Evolutionary conservation across 176 grass and related monocot genomes (phyloP).

Genomic region (Hordeum vulgare): DNA sequence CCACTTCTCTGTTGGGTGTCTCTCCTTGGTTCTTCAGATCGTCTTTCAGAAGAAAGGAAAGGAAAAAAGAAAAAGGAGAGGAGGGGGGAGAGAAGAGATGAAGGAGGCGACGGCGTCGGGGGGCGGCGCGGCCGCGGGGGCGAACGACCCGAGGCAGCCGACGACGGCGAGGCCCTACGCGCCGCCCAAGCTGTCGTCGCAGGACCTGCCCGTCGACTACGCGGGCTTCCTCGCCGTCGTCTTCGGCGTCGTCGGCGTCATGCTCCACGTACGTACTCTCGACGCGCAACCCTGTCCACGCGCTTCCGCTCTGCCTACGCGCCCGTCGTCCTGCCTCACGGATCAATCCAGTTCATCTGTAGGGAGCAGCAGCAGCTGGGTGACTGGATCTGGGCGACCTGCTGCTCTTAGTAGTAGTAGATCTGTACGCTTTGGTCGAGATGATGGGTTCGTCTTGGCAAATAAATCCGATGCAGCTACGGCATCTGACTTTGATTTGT

Average conservation of each 20-base stretch:
- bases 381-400: background rate
- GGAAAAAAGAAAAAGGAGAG: too few species aligned
- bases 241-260: conserved; percentile 86
- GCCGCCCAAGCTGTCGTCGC: conserved; percentile 62
- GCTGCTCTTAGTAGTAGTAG: background rate
- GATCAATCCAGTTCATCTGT: background rate
- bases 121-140: conserved; percentile 26
- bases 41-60: background rate
- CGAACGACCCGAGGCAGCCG: conserved; percentile 66
- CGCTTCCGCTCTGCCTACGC: background rate
- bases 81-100: background rate
- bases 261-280: conserved; percentile 57
- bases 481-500: background rate
- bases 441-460: background rate
- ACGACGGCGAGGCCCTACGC: conserved; percentile 70
- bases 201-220: conserved; percentile 90
- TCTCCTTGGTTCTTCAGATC: conserved; percentile 5
- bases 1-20: too few species aligned
- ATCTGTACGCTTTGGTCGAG: conserved; percentile 1
- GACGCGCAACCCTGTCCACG: background rate
- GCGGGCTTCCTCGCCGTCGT: conserved; percentile 84
- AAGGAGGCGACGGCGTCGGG: conserved; percentile 36
- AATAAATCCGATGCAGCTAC: background rate
- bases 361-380: background rate
- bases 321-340: background rate